Conservation (phyloP, 148 eudicot genomes). For the Spergularia marina region DNA sequence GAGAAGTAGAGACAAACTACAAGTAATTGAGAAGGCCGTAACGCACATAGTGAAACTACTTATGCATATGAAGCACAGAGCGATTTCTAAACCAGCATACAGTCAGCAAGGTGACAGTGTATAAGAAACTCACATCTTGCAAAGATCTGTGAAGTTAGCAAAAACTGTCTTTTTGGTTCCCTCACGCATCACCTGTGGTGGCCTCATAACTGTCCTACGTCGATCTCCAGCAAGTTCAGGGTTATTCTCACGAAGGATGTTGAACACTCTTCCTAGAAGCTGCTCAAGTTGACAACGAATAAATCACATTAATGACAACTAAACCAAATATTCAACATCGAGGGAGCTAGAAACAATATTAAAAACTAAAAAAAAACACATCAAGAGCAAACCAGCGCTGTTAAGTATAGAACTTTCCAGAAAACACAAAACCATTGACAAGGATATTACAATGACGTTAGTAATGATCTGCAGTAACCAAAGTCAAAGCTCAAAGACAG, state of each 20-base stretch:
- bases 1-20: not conserved
- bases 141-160: slow-evolving; percentile 92
- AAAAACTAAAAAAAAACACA: not conserved
- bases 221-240: slow-evolving; percentile 98
- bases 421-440: too few species aligned
- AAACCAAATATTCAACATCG: not conserved
- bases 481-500: too few species aligned
- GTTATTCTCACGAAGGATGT: slow-evolving; percentile 88
- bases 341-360: not conserved
- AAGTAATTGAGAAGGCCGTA: not conserved
- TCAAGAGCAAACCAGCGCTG: not conserved
- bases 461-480: too few species aligned
- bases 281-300: slow-evolving; percentile 25
- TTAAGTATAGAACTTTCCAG: too few species aligned
- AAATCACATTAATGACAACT: slow-evolving; percentile 1
- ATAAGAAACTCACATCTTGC: slow-evolving; percentile 61
- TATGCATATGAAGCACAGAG: not conserved
- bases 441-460: too few species aligned
- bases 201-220: slow-evolving; percentile 95
- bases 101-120: not conserved
- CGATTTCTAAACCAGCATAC: not conserved
- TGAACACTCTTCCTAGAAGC: slow-evolving; percentile 90
- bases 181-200: slow-evolving; percentile 97
- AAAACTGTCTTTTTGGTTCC: slow-evolving; percentile 98
- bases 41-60: not conserved